phyloP scores from a whole-genome alignment of 345 rosid species.

The Gossypioides kirkii region DNA sequence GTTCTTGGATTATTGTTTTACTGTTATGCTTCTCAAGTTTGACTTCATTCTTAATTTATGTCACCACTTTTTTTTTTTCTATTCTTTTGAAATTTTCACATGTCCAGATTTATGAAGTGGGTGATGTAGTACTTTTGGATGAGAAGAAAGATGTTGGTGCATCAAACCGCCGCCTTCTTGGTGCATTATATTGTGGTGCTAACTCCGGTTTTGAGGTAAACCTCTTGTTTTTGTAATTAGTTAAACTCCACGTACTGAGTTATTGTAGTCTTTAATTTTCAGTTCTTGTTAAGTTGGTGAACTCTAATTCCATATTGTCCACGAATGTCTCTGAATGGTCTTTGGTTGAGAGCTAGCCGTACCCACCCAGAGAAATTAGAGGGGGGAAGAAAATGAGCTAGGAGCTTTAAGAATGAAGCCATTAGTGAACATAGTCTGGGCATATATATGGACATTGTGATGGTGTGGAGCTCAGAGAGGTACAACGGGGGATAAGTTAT shows the following conservation, averaged over 20 bases:
- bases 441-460: no score
- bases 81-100: not conserved
- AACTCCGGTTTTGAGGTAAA: constrained; percentile 95
- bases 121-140: constrained; percentile 62
- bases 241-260: not conserved
- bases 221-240: not conserved
- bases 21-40: not conserved
- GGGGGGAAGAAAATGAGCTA: no score
- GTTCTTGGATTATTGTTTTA: not conserved
- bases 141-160: constrained; percentile 80
- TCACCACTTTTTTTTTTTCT: not conserved
- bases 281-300: not conserved
- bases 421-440: no score
- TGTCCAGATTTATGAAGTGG: constrained; percentile 75
- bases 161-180: constrained; percentile 56
- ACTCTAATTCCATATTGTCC: not conserved
- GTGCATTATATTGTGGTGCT: constrained; percentile 82
- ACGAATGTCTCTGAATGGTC: not conserved
- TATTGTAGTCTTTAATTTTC: not conserved
- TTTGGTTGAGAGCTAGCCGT: no score
- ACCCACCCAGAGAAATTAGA: no score
- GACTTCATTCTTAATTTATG: not conserved
- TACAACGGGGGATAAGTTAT: not conserved
- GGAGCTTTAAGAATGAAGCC: no score
- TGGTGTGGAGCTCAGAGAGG: not conserved